Conservation (phyloP, 208 protist genomes). For the Borovskyia barvae region DNA sequence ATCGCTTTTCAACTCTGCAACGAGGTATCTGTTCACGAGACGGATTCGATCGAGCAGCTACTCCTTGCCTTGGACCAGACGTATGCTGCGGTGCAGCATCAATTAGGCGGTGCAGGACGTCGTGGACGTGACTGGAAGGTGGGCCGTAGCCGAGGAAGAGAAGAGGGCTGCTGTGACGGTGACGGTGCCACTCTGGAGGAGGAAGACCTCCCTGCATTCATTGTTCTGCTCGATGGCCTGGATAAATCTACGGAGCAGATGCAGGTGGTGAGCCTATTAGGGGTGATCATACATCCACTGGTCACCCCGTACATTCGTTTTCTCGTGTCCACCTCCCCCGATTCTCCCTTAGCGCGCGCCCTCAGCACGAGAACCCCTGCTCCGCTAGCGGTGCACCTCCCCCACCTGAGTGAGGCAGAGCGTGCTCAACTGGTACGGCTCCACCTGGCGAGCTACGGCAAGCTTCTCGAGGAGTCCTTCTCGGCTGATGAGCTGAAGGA, state of each 20-base stretch:
- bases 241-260: constrained; percentile 54
- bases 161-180: too few relatives aligned
- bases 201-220: constrained; percentile 20
- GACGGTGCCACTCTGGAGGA: too few relatives aligned
- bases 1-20: constrained; percentile 36
- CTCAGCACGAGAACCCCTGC: constrained; percentile 49
- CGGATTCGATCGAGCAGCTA: constrained; percentile 41
- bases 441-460: constrained; percentile 76
- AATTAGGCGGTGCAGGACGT: neutral
- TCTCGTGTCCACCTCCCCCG: constrained; percentile 36
- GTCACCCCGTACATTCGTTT: constrained; percentile 56
- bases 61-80: constrained; percentile 53
- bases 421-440: constrained; percentile 67
- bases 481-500: constrained; percentile 62
- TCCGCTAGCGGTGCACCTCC: constrained; percentile 29
- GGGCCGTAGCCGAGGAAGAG: too few relatives aligned
- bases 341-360: constrained; percentile 31
- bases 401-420: constrained; percentile 48
- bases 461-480: constrained; percentile 73
- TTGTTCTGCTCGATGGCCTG: constrained; percentile 67
- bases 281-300: constrained; percentile 35
- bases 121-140: too few relatives aligned
- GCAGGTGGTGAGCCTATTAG: constrained; percentile 52
- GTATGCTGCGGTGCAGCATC: constrained; percentile 42
- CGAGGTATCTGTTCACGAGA: constrained; percentile 49